Conservation (phyloP, 306 rosid genomes). For the Lupinus albus region DNA sequence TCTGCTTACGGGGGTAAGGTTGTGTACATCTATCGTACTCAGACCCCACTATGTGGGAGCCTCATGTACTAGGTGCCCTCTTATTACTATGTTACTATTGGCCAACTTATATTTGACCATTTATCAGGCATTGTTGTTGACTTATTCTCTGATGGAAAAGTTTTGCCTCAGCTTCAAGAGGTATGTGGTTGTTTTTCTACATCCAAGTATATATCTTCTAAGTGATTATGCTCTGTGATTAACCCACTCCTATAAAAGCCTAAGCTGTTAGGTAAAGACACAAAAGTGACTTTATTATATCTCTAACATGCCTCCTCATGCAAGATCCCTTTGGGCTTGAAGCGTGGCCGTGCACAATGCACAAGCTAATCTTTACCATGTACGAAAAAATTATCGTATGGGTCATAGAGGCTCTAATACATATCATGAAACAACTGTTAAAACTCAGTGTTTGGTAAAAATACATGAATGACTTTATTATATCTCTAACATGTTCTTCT, state of each 20-base stretch:
- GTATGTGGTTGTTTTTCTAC: conserved; percentile 49
- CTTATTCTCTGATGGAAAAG: conserved; percentile 77
- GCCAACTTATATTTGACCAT: conserved; percentile 50
- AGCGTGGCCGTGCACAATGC: too few species aligned
- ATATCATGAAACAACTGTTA: too few species aligned
- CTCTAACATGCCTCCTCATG: not conserved
- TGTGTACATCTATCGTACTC: too few species aligned
- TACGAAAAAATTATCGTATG: too few species aligned
- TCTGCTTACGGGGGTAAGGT: too few species aligned
- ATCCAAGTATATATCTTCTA: conserved; percentile 6
- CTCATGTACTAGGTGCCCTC: too few species aligned
- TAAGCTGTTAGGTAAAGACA: not conserved
- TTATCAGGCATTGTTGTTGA: conserved; percentile 81
- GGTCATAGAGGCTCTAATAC: too few species aligned
- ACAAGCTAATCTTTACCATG: too few species aligned
- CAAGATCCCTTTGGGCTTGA: too few species aligned
- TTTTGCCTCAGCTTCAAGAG: conserved; percentile 82
- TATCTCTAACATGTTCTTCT: not conserved
- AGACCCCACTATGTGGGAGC: too few species aligned
- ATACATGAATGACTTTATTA: too few species aligned
- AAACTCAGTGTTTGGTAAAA: too few species aligned
- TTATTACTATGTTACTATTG: conserved; percentile 27
- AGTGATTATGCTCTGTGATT: not conserved
- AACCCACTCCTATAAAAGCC: not conserved
- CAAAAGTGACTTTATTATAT: not conserved